Evolutionary conservation across 1,284 basidiomycete species (phyloP), one percentile per base, ranked within the genome.

Genomic region (Cystobasidium sp.): DNA sequence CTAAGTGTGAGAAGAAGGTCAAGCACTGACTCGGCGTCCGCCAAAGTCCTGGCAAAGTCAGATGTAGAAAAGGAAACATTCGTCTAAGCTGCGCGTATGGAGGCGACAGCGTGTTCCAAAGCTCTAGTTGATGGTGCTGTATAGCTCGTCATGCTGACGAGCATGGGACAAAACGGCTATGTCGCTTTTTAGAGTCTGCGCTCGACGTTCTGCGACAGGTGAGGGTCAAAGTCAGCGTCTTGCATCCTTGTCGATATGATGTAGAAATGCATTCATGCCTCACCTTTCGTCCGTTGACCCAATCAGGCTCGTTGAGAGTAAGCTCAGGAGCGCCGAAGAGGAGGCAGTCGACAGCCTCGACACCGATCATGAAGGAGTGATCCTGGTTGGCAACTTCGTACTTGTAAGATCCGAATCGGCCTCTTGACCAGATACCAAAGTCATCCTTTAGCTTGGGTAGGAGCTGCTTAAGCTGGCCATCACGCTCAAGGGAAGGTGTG

Each of bases 391-490:
- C 85, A 9, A 84, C 83, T 79, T 85, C 84, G 78, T 82, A 85
- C 78, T 84, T 84, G 84, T 85, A 86, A 56, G 83, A 84, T n/a
- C 85, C 85, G 78, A 86, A 86, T 63, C 85, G 81, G 49, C 85
- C 85, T 65, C 85, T 82, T 20, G 83, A 84, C 79, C 83, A 82
- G 68, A 86, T 85, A 64, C 80, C 80, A 79, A 79, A 83, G 62
- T 81, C 80, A 68, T 85, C 83, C 75, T 81, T 79, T 47, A 86
- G 79, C 24, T 79, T 80, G 1, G 85, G 85, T 44, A 86, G 81
- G 76, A 85, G 82, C 37, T 80, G 76, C 39, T 81, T 81, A 49
- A 86, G 79, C 52, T 85, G 84, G 16, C 80, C 82, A 66, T 86
- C 84, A 69, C 85, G 82, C 46, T 83, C 82, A 24, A 86, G 80